A percentile compares a stretch with the other conserved stretches of the same genome.
phyloP scores from a whole-genome alignment of 495 filamentous ascomycete species.

The Tuber indicum region DNA sequence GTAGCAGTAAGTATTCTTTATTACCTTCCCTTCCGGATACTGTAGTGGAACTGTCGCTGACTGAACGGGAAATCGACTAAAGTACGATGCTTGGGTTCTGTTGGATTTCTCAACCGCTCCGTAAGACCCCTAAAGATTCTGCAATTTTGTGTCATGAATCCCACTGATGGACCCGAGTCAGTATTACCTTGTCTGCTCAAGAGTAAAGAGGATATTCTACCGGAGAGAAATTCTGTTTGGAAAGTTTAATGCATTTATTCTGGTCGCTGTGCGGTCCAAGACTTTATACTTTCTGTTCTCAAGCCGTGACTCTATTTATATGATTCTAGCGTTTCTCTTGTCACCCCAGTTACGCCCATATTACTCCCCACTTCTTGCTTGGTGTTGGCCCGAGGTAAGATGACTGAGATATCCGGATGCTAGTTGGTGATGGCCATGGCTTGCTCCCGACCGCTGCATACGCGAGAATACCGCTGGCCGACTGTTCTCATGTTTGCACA shows the following conservation, averaged over 20 bases:
- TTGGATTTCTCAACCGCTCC: neutral
- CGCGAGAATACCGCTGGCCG: too few relatives aligned
- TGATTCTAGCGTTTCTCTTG: too few relatives aligned
- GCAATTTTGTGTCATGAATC: neutral
- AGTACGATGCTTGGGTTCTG: neutral
- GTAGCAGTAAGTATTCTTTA: neutral
- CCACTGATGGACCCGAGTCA: neutral
- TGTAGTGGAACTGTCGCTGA: neutral
- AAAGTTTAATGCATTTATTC: neutral
- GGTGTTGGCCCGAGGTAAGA: too few relatives aligned
- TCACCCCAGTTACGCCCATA: too few relatives aligned
- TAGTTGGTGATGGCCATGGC: too few relatives aligned
- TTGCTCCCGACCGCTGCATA: too few relatives aligned
- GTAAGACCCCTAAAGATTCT: neutral
- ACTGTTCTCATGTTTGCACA: too few relatives aligned
- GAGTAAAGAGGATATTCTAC: neutral
- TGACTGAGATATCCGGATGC: too few relatives aligned
- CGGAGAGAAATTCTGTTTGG: neutral
- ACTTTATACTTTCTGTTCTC: neutral
- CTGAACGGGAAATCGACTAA: neutral
- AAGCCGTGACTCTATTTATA: too few relatives aligned
- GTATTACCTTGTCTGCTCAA: neutral
- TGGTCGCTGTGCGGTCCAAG: neutral
- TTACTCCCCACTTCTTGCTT: too few relatives aligned
- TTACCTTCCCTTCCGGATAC: neutral